phyloP scores from a whole-genome alignment of 2,329 filamentous ascomycete species.

The Microdochium paspali region DNA sequence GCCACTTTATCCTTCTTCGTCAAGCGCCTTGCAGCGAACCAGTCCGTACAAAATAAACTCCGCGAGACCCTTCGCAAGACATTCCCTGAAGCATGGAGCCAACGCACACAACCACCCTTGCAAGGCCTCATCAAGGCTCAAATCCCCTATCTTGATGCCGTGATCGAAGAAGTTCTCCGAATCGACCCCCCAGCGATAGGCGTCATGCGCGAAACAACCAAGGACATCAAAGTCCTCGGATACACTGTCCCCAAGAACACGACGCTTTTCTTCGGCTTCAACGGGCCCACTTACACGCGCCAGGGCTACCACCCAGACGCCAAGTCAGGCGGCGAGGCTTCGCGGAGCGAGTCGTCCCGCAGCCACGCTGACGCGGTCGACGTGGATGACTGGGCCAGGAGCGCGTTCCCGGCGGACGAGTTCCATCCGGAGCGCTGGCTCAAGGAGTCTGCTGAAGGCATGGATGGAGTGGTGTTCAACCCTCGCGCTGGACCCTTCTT shows the following conservation, averaged over 20 bases:
- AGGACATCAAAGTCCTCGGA: constrained; percentile 21
- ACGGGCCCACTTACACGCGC: constrained; percentile 9
- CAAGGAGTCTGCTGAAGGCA: neutral
- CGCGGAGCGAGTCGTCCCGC: constrained; percentile 6
- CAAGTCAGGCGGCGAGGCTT: constrained; percentile 11
- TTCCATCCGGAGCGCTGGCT: constrained; percentile 7
- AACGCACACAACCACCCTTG: constrained; percentile 3
- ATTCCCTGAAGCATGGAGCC: constrained; percentile 1
- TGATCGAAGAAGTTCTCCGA: constrained; percentile 7
- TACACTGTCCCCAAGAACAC: constrained; percentile 25
- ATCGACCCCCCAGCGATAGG: constrained; percentile 2
- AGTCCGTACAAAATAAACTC: constrained; percentile 5
- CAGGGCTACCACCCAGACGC: constrained; percentile 9
- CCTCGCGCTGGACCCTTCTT: constrained; percentile 12
- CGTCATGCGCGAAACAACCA: constrained; percentile 3
- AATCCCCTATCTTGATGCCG: constrained; percentile 10
- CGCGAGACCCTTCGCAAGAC: constrained; percentile 2
- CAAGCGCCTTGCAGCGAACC: constrained; percentile 1
- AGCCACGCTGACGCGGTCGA: neutral
- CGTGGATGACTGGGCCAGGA: constrained; percentile 1
- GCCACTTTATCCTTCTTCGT: constrained; percentile 4
- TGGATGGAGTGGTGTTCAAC: constrained; percentile 7
- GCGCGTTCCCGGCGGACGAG: neutral
- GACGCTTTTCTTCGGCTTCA: constrained; percentile 15
- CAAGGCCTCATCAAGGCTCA: constrained; percentile 6